Conservation (phyloP, 352 stramenopile genomes). For the Globisporangium cystogenes region DNA sequence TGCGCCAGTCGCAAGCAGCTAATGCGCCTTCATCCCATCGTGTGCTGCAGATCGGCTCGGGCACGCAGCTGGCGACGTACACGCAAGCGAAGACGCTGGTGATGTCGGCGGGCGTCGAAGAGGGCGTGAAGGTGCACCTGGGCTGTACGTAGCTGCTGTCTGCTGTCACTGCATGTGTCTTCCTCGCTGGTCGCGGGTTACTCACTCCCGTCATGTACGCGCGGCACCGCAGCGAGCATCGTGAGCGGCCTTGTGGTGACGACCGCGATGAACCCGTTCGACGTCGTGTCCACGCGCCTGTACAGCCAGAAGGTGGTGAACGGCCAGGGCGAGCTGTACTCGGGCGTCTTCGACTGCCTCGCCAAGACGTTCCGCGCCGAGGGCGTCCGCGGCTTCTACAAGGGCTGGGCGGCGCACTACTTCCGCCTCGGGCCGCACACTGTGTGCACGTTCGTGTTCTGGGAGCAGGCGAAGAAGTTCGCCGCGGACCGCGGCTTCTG, state of each 20-base stretch:
- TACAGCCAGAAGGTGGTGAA: conserved; percentile 88
- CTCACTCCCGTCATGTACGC: neutral
- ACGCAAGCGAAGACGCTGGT: conserved; percentile 81
- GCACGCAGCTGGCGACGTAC: conserved; percentile 80
- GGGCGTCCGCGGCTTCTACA: conserved; percentile 79
- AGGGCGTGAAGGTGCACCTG: conserved; percentile 72
- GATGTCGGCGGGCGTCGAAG: conserved; percentile 63
- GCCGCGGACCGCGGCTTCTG: conserved; percentile 63
- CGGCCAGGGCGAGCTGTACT: conserved; percentile 79
- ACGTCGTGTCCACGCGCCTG: conserved; percentile 82
- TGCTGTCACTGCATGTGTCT: neutral
- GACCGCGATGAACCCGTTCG: conserved; percentile 86
- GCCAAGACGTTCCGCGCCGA: conserved; percentile 75
- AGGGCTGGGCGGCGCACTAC: conserved; percentile 85
- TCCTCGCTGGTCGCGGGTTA: neutral
- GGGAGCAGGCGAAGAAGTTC: conserved; percentile 77
- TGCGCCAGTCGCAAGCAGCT: neutral
- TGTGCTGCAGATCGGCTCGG: conserved; percentile 62
- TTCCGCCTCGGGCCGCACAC: conserved; percentile 83
- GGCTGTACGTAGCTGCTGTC: conserved; percentile 42
- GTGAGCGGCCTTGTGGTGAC: conserved; percentile 77
- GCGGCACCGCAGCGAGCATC: conserved; percentile 46
- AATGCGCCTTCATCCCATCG: neutral
- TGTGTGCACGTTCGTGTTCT: conserved; percentile 85
- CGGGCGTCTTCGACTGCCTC: conserved; percentile 69